These are phyloP conservation scores for Boletales sp. DNA, from an alignment of 768 basidiomycete species.

Conservation along the genomic window DNA sequence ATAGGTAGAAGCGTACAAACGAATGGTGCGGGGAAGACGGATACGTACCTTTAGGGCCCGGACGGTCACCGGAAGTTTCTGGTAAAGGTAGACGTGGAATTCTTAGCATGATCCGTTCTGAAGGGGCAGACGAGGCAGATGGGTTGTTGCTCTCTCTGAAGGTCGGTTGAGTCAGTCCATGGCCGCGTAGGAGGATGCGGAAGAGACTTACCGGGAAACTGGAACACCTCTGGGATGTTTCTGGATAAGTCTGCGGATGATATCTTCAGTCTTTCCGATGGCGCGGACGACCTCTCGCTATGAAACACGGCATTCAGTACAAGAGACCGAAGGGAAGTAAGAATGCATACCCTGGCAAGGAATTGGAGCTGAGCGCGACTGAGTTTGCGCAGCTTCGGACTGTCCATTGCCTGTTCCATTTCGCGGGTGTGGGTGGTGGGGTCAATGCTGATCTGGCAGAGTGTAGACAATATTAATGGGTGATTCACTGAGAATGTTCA, in stretches of 20 bases:
- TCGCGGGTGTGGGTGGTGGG: not conserved
- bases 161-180: not conserved
- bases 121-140: constrained; percentile 4
- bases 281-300: constrained; percentile 27
- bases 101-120: not conserved
- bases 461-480: not conserved
- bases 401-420: constrained; percentile 12
- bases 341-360: constrained; percentile 20
- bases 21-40: not conserved
- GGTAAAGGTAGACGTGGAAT: not conserved
- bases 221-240: constrained; percentile 29
- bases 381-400: constrained; percentile 18
- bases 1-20: not conserved
- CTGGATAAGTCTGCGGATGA: constrained; percentile 21
- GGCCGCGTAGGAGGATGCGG: too few species aligned
- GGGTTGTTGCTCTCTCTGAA: constrained; percentile 4
- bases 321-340: not conserved
- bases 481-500: too few species aligned
- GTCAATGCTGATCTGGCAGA: not conserved
- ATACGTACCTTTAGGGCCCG: constrained; percentile 6
- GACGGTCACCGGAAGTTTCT: not conserved
- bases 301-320: not conserved
- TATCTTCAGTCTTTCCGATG: constrained; percentile 25
- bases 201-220: not conserved
- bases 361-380: constrained; percentile 21